Conservation (phyloP, 371 early-diverging fungal species). For the Mycotypha africana region DNA sequence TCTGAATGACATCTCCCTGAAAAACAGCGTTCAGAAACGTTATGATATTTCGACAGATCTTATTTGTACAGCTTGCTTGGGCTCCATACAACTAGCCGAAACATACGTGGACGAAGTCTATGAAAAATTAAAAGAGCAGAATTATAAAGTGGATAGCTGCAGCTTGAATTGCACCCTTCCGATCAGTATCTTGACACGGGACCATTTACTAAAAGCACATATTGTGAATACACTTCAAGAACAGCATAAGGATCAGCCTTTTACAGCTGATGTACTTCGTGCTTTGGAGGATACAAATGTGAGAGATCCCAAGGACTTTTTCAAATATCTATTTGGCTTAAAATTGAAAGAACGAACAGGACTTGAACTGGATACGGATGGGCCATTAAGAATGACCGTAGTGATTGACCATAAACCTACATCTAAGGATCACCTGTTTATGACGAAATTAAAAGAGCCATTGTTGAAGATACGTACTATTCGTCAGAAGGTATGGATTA, state of each 20-base stretch:
- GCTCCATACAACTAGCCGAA: conserved; percentile 38
- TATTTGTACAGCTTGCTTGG: conserved; percentile 45
- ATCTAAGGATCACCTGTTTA: conserved; percentile 56
- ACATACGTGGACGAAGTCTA: conserved; percentile 25
- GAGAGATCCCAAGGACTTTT: conserved; percentile 46
- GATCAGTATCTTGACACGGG: conserved; percentile 42
- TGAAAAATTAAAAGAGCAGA: conserved; percentile 22
- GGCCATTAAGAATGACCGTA: conserved; percentile 51
- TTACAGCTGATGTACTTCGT: neutral
- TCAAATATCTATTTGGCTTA: conserved; percentile 36
- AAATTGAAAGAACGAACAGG: conserved; percentile 23
- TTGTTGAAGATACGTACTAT: conserved; percentile 53
- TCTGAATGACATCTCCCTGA: conserved; percentile 3
- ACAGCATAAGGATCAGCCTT: neutral
- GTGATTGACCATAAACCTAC: conserved; percentile 56
- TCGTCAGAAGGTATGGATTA: conserved; percentile 46
- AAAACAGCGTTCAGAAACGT: neutral
- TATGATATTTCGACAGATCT: neutral
- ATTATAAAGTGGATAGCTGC: conserved; percentile 30
- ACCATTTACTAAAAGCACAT: conserved; percentile 40
- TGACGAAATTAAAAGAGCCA: conserved; percentile 55
- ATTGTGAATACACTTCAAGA: neutral
- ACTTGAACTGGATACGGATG: conserved; percentile 15
- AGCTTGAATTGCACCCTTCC: conserved; percentile 50
- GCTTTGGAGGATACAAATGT: conserved; percentile 6